Percentiles rank a stretch among this genome's conserved stretches.
phyloP scores from a whole-genome alignment of 2,329 filamentous ascomycete species.

The Tolypocladium cylindrosporum region DNA sequence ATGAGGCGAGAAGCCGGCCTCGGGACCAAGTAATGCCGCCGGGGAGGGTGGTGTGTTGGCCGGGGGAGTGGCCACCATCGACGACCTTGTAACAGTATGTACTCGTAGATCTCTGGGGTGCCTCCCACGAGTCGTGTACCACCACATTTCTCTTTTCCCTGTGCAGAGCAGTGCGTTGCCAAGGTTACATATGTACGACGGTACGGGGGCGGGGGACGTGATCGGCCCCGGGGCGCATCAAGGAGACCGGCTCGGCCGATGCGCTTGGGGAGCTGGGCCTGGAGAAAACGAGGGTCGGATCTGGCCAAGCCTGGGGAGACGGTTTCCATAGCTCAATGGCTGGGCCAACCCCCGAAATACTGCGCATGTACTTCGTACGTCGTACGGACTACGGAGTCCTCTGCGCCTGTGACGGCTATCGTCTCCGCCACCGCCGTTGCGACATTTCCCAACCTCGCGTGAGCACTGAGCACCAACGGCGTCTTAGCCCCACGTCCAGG shows the following conservation, averaged over 20 bases:
- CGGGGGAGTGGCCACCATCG: not conserved
- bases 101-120: not conserved
- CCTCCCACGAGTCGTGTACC: not conserved
- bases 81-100: not conserved
- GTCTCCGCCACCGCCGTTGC: not conserved
- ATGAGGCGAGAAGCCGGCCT: slow-evolving; percentile 39
- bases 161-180: not conserved
- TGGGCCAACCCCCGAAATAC: too few relatives aligned
- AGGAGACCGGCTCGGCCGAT: not conserved
- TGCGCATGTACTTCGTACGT: not conserved
- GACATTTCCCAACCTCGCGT: not conserved
- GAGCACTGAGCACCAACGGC: not conserved
- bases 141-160: not conserved
- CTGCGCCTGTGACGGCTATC: not conserved
- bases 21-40: slow-evolving; percentile 17
- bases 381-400: too few relatives aligned
- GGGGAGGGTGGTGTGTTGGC: not conserved
- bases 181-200: not conserved
- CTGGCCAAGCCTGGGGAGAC: not conserved
- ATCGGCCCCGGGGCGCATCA: not conserved
- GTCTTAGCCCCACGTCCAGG: not conserved
- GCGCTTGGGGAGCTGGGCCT: not conserved
- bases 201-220: not conserved
- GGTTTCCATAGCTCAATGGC: too few relatives aligned
- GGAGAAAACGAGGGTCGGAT: not conserved